Conservation (phyloP, 2,329 filamentous ascomycete genomes). For the Thermoascus crustaceus region DNA sequence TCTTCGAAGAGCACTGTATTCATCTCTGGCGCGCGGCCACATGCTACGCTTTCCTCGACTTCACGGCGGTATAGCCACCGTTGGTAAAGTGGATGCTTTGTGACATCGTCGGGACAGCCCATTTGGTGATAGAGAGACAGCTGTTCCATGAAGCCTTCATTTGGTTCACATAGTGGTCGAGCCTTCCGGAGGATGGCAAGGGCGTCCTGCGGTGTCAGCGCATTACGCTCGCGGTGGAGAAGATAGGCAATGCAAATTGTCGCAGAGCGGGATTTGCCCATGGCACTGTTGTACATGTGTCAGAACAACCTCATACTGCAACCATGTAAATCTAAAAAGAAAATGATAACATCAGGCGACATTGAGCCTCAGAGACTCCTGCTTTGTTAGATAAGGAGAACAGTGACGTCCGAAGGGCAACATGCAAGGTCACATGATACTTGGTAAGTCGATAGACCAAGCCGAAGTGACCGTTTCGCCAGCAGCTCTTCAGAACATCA, state of each 20-base stretch:
- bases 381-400: no score
- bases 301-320: constrained; percentile 4
- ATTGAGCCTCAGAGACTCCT: no score
- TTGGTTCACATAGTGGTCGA: constrained; percentile 76
- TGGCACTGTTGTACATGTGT: constrained; percentile 54
- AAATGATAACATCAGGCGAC: no score
- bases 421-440: no score
- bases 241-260: constrained; percentile 78
- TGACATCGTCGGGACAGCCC: constrained; percentile 64
- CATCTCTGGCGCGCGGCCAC: constrained; percentile 68
- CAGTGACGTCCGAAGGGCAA: no score
- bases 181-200: constrained; percentile 60
- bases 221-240: constrained; percentile 53
- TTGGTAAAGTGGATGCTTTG: constrained; percentile 68
- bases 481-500: no score
- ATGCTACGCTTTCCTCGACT: constrained; percentile 59
- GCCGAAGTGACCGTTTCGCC: no score
- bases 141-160: constrained; percentile 84
- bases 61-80: constrained; percentile 63
- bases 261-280: constrained; percentile 91
- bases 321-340: no score
- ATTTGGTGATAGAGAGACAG: constrained; percentile 80
- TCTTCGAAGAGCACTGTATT: constrained; percentile 67
- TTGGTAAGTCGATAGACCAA: no score
- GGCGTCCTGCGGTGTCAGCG: constrained; percentile 54